Base-by-base conservation (phyloP, 2,329 filamentous ascomycete species). In the Didymella sp. region DNA sequence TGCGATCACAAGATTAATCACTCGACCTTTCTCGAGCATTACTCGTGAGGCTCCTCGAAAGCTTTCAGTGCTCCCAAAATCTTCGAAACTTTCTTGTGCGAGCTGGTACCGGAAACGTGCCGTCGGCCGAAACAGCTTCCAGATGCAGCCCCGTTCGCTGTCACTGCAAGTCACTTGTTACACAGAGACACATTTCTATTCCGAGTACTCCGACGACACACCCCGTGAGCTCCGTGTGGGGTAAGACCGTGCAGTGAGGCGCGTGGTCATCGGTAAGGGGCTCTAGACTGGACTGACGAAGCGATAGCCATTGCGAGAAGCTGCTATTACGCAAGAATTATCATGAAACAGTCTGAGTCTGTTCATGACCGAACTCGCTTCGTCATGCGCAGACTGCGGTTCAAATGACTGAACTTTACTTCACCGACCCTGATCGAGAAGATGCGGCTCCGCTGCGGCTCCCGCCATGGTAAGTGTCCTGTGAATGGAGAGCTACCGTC, bases 171-270 rank as follows among this genome's bases (percentile, higher is more conserved):
- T 35, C 22, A 17, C 54, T 31, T 49, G 47, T 27, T 43, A 47
- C 43, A 28, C 19, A 38, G 24, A 25, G 44, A 48, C 54, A 48
- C 43, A 17, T 40, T 25, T 37, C 31, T 45, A 52, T 17, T 42
- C 37, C 30, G 42, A 47, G 7, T 43, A 51, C 43, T 43, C 48
- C 48, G 47, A 47, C 6, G 5, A 22, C 11, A 37, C 35, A 24
- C 37, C 24, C n/a, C 27, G 25, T 15, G 24, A 30, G 24, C 19
- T 41, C 38, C 28, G 22, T 47, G 56, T 47, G 56, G 46, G 45
- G 56, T 58, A 46, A 46, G 37, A 47, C 1, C 19, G 35, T 31
- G 42, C 45, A 53, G n/a, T 43, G 41, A 58, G 22, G 45, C 28
- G 51, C 46, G 31, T 47, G 35, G 41, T 43, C 45, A 49, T 48